Evolutionary conservation across 2,329 filamentous ascomycete genomes (phyloP), one percentile per base, ranked within the genome.

Genomic region (Penicillium verrucosum): DNA sequence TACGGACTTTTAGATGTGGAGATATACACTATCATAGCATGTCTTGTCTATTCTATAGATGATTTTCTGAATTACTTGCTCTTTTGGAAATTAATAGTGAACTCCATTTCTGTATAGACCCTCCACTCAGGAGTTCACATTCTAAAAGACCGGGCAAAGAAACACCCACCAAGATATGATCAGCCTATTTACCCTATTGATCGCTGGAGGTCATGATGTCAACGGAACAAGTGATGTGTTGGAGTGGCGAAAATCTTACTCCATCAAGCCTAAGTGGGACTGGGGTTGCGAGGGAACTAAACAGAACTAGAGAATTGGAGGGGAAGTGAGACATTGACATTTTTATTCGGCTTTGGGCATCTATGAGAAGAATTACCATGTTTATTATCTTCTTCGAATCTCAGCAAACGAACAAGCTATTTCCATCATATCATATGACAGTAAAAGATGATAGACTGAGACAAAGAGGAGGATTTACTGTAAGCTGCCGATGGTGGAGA

Each of bases 271-370:
- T 36, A 45, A 56, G 47, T 41, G 48, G 16, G 23, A 23, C 51
- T 38, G 48, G 41, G 54, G 41, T 54, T 29, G 32, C 40, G 29
- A 55, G 23, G 30, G 30, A 43, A 51, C 52, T 54, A 54, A 14
- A n/a, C n/a, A 4, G 23, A 46, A 52, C 41, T 52, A 46, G n/a
- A 45, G 54, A 21, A 40, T 46, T 40, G 41, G 58, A 51, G 56
- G 58, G 59, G 58, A 36, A 55, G 27, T 60, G 59, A 61, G 59
- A 61, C 59, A 61, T 55, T 51, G 2, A 21, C 21, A 21, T 21
- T 21, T 53, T 21, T 51, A 8, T 29, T 32, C 27, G 1, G 18
- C 37, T 37, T 45, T 11, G 23, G 29, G 27, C 34, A 40, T 43
- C 25, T 36, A 44, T 25, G 29, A 30, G 47, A 50, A 50, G 46